Percentiles rank a stretch among this genome's conserved stretches.
phyloP scores from a whole-genome alignment of 306 rosid genomes.

The Albizia julibrissin region DNA sequence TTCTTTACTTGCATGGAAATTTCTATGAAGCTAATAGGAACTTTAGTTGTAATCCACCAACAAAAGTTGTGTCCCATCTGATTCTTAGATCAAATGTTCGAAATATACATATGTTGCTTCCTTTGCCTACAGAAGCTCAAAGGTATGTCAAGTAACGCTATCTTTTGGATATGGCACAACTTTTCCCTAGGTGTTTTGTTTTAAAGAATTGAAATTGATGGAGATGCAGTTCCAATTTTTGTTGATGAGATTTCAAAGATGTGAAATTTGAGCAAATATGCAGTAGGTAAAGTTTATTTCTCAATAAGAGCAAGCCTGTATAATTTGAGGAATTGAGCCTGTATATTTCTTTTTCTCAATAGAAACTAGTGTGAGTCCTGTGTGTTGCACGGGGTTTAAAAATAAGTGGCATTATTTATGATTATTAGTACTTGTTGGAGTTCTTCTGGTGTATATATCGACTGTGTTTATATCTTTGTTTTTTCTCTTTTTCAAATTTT shows the following conservation, averaged over 20 bases:
- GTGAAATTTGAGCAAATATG: neutral
- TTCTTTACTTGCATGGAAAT: neutral
- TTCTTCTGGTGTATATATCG: neutral
- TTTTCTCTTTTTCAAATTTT: neutral
- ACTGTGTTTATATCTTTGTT: neutral
- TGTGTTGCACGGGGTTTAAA: neutral
- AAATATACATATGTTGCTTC: neutral
- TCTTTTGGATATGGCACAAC: neutral
- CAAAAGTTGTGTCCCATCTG: neutral
- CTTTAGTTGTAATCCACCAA: neutral
- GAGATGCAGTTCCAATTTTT: conserved; percentile 17
- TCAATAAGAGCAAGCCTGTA: neutral
- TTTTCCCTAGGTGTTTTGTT: neutral
- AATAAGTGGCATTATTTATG: neutral
- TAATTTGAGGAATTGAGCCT: neutral
- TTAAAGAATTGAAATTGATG: neutral
- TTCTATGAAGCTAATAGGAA: neutral
- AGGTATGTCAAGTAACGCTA: neutral
- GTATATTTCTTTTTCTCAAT: neutral
- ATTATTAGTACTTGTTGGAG: neutral
- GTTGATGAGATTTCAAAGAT: neutral
- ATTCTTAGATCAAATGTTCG: neutral
- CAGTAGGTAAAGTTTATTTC: neutral
- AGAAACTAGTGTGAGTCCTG: neutral
- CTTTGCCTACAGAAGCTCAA: neutral